phyloP scores from a whole-genome alignment of 345 rosid genomes.

The Laguncularia racemosa region DNA sequence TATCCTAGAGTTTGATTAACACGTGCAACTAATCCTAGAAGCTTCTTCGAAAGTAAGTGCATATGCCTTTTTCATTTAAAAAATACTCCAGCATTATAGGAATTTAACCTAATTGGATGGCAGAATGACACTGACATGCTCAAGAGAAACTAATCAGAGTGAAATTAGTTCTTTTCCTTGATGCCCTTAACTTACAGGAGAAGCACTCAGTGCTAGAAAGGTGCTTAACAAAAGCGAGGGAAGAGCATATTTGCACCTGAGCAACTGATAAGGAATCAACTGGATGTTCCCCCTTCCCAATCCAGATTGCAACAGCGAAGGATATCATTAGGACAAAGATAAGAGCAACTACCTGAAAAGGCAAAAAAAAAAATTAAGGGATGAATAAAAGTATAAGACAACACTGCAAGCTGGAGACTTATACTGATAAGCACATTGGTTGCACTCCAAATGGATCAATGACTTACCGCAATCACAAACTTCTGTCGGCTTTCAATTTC shows the following conservation, averaged over 20 bases:
- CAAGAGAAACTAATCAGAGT: neutral
- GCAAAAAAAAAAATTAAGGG: neutral
- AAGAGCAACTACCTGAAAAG: conserved; percentile 32
- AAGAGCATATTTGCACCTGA: conserved; percentile 21
- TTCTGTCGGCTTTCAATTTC: conserved; percentile 56
- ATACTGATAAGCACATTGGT: neutral
- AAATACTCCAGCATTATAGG: too few species aligned
- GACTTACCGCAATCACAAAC: conserved; percentile 43
- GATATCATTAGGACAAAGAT: conserved; percentile 39
- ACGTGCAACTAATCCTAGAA: too few species aligned
- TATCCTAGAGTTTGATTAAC: too few species aligned
- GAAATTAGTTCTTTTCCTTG: too few species aligned
- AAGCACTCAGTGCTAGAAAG: too few species aligned
- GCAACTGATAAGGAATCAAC: conserved; percentile 38
- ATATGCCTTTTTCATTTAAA: too few species aligned
- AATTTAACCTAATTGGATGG: too few species aligned
- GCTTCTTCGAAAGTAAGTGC: too few species aligned
- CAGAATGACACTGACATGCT: too few species aligned
- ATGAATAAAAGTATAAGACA: neutral
- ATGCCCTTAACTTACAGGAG: too few species aligned
- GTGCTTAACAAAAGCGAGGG: neutral
- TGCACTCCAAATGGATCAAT: neutral
- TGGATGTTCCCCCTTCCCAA: conserved; percentile 42
- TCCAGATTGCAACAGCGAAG: conserved; percentile 49
- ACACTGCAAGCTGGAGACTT: neutral